Conservation (phyloP, 176 grass and related monocot species). For the Musa beccarii region DNA sequence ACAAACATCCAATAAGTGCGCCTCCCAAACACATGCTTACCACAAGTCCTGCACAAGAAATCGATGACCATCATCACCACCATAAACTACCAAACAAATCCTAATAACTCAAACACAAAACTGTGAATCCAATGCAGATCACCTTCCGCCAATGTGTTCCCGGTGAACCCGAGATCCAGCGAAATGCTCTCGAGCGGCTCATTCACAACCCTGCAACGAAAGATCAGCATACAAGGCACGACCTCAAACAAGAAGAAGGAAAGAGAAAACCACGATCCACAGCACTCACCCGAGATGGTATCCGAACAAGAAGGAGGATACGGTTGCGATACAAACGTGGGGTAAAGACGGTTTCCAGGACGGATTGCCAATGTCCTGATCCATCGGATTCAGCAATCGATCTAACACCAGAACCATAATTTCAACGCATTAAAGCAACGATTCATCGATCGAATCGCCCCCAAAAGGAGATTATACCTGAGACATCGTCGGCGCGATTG, state of each 20-base stretch:
- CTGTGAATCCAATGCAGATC: neutral
- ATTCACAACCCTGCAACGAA: constrained; percentile 59
- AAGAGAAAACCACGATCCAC: neutral
- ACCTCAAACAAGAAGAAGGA: neutral
- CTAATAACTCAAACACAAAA: neutral
- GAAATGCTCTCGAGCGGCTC: constrained; percentile 96
- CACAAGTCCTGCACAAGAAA: constrained; percentile 58
- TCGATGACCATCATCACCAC: neutral
- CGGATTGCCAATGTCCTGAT: constrained; percentile 34
- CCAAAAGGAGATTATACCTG: constrained; percentile 27
- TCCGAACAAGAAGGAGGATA: constrained; percentile 88
- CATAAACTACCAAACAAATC: neutral
- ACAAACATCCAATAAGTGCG: constrained; percentile 74
- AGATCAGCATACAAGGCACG: constrained; percentile 13
- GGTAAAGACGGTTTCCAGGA: constrained; percentile 77
- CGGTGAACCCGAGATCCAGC: constrained; percentile 66
- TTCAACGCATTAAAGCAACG: too few relatives aligned
- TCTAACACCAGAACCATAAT: neutral
- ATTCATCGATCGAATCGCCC: neutral
- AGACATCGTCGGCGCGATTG: constrained; percentile 53
- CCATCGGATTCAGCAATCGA: constrained; percentile 4
- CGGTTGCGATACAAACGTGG: constrained; percentile 84
- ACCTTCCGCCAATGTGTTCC: constrained; percentile 92
- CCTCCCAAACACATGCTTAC: constrained; percentile 95
- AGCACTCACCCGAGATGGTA: constrained; percentile 81